Evolutionary conservation across 176 grass and related monocot genomes (phyloP).

Genomic region (Aegilops speltoides): DNA sequence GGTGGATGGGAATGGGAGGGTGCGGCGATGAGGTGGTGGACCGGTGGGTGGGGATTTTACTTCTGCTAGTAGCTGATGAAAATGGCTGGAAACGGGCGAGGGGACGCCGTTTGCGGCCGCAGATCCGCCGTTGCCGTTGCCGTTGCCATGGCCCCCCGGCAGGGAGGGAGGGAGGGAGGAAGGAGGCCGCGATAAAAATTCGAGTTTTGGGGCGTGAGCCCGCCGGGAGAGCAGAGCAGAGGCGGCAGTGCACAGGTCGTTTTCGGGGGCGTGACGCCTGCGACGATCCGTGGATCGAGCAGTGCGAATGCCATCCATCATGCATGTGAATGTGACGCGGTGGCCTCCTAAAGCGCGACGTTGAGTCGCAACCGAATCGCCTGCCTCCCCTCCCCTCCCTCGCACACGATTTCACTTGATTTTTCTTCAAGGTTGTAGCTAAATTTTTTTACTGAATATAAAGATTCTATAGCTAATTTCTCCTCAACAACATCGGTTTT

Average conservation of each 20-base stretch:
- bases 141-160: neutral
- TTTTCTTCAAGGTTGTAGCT: no score
- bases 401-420: no score
- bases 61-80: neutral
- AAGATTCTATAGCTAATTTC: no score
- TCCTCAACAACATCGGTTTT: no score
- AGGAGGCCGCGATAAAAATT: neutral
- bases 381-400: no score
- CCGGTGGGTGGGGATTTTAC: neutral
- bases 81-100: neutral
- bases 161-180: no score
- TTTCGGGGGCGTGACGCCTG: neutral
- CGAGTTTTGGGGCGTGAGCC: neutral
- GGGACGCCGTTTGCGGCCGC: neutral
- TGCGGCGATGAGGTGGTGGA: neutral
- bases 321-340: no score
- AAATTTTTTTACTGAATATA: no score
- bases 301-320: no score
- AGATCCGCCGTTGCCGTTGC: neutral
- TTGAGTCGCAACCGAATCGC: neutral
- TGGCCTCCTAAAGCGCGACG: neutral
- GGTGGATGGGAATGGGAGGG: neutral
- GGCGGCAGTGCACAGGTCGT: neutral
- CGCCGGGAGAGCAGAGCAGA: no score
- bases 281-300: neutral